Percentiles rank a stretch among this genome's conserved stretches.
These are phyloP conservation scores for Trypethelium eluteriae DNA, from an alignment of 495 filamentous ascomycete species.

Conservation along the genomic window DNA sequence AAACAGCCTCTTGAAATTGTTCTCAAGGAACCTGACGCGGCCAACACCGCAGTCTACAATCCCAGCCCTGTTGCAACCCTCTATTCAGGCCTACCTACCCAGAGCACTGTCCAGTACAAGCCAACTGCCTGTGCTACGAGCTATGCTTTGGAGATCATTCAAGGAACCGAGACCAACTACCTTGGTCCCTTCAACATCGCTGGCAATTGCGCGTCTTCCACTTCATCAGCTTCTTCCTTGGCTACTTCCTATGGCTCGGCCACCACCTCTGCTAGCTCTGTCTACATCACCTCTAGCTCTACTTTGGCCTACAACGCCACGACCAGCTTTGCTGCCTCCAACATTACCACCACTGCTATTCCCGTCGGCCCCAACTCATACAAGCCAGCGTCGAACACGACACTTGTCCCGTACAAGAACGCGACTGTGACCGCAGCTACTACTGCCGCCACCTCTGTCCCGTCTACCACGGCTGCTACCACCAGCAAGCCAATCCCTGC, in stretches of 20 bases:
- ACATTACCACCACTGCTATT: conserved; percentile 16
- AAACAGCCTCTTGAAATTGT: conserved; percentile 30
- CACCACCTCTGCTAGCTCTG: conserved; percentile 5
- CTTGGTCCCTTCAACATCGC: conserved; percentile 30
- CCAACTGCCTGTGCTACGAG: conserved; percentile 27
- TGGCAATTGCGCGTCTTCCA: conserved; percentile 19
- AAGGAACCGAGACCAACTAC: conserved; percentile 34
- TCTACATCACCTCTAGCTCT: conserved; percentile 12
- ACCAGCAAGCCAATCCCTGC: conserved; percentile 18
- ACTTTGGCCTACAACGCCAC: conserved; percentile 12
- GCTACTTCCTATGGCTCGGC: conserved; percentile 9
- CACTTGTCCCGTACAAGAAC: conserved; percentile 1
- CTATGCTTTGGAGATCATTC: conserved; percentile 34
- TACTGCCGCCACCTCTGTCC: conserved; percentile 8
- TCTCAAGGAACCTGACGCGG: conserved; percentile 28
- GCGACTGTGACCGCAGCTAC: conserved; percentile 10
- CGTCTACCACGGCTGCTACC: conserved; percentile 15
- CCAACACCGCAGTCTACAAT: conserved; percentile 18
- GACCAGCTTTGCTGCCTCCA: conserved; percentile 14
- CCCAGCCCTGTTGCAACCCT: conserved; percentile 10
- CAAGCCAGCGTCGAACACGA: conserved; percentile 15
- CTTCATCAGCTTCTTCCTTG: conserved; percentile 17
- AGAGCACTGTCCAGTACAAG: conserved; percentile 26
- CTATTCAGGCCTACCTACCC: conserved; percentile 21
- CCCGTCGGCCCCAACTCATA: conserved; percentile 16